Percentiles rank a stretch among this genome's conserved stretches.
phyloP scores from a whole-genome alignment of 129 eudicot species.

The Helianthus tuberosus region DNA sequence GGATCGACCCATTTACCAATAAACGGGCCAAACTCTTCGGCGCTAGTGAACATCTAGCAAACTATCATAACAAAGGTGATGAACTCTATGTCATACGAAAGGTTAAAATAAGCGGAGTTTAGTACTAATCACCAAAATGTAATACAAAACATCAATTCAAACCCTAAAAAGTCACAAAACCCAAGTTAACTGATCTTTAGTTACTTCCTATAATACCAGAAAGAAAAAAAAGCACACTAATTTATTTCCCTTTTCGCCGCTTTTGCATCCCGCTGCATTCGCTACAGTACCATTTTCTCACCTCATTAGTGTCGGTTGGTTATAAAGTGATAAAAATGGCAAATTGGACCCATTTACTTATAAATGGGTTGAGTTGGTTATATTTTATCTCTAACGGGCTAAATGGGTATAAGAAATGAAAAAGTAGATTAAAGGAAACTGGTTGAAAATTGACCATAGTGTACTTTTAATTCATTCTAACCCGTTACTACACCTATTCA shows the following conservation, averaged over 20 bases:
- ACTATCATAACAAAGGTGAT: neutral
- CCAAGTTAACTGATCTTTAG: slow-evolving; percentile 7
- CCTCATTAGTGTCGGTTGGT: neutral
- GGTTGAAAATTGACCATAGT: neutral
- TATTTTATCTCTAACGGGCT: neutral
- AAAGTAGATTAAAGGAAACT: neutral
- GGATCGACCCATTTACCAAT: neutral
- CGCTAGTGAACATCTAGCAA: neutral
- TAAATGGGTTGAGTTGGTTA: no score
- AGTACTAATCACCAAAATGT: slow-evolving; percentile 10
- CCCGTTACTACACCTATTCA: neutral
- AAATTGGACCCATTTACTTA: neutral
- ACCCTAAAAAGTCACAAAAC: slow-evolving; percentile 1
- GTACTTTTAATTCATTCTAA: neutral
- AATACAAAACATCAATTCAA: slow-evolving; percentile 1
- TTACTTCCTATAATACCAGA: slow-evolving; percentile 24
- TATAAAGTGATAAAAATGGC: neutral
- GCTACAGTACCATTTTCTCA: slow-evolving; percentile 77
- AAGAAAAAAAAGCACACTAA: neutral
- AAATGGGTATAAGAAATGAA: neutral
- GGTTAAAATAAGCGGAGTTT: neutral
- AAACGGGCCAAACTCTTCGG: neutral
- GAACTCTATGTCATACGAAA: neutral
- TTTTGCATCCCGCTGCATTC: slow-evolving; percentile 67
- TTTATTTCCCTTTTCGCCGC: slow-evolving; percentile 65